Evolutionary conservation across 306 rosid genomes (phyloP), one percentile per base, ranked within the genome.

Genomic region (Benincasa hispida): DNA sequence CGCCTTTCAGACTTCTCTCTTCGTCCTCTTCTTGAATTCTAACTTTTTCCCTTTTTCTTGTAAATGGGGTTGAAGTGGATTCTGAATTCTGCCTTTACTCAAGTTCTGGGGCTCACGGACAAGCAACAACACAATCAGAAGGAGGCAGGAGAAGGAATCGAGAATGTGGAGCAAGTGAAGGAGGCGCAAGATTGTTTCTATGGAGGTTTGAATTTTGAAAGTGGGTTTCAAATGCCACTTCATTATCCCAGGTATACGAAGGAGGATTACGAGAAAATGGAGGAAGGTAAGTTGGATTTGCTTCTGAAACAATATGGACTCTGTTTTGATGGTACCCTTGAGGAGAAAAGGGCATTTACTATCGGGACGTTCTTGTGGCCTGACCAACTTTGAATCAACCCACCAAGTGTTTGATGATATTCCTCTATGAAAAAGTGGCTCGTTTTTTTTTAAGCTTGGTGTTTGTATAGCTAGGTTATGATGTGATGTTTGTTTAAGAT

Each of bases 201-300:
- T 10, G 72, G 50, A 72, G 53, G 63, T 75, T 70, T 61, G 41
- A 61, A 61, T 30, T 61, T 30, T 7, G 5, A 14, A 53, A 62
- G 72, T 78, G 80, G 82, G 80, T 79, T 82, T 27, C 67, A 75
- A 75, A 55, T 79, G 85, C 85, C 85, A 8, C 82, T 82, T 53
- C 82, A 82, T 77, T 82, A 79, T 76, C 85, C 85, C 34, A 75
- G 53, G 63, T 75, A 75, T 68, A 18, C 70, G 2, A 78, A 79
- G 74, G 68, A 2, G 76, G 82, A 82, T 10, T 79, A 82, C 48
- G 78, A 75, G 74, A 79, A 75, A 24, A 82, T 79, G 85, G 80
- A 75, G 41, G 80, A 79, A 0, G 34, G 59, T 39, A 67, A 39
- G 22, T 48, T 82, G 66, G 85, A 68, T 72, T 34, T 82, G 80